Conservation (phyloP, 179 eudicot species). For the Heliamphora pulchella region DNA sequence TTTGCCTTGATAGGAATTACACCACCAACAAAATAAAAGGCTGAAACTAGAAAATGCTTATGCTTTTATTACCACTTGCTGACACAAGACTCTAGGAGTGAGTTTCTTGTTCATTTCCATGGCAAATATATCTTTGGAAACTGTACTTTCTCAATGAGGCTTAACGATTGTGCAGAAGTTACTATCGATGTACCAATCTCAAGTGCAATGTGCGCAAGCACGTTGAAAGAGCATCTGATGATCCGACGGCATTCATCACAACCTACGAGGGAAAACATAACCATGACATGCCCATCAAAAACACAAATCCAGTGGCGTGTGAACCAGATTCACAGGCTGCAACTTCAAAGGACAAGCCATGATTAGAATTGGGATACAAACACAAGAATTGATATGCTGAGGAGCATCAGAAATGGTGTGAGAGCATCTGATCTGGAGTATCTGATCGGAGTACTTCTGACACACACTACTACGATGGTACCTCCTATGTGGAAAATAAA, state of each 20-base stretch:
- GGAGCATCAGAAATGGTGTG: not conserved
- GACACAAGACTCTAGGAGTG: no score
- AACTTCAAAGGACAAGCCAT: slow-evolving; percentile 16
- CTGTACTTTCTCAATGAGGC: not conserved
- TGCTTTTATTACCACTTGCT: not conserved
- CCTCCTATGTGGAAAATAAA: not conserved
- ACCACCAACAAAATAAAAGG: not conserved
- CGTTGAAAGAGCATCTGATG: slow-evolving; percentile 80
- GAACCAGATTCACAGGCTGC: slow-evolving; percentile 25
- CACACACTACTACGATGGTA: not conserved
- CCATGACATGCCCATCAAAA: slow-evolving; percentile 36
- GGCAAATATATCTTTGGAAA: not conserved
- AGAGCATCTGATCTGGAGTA: not conserved
- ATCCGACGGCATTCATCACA: slow-evolving; percentile 68
- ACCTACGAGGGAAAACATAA: slow-evolving; percentile 89
- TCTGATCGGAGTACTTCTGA: not conserved
- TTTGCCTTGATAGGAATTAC: not conserved
- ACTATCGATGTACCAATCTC: slow-evolving; percentile 72
- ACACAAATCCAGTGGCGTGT: slow-evolving; percentile 19
- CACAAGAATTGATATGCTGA: not conserved
- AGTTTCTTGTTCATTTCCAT: no score
- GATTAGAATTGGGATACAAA: not conserved
- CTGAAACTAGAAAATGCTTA: not conserved
- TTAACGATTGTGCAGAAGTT: slow-evolving; percentile 51
- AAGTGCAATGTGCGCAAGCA: slow-evolving; percentile 80